phyloP scores from a whole-genome alignment of 345 rosid species.

The Hevea brasiliensis region DNA sequence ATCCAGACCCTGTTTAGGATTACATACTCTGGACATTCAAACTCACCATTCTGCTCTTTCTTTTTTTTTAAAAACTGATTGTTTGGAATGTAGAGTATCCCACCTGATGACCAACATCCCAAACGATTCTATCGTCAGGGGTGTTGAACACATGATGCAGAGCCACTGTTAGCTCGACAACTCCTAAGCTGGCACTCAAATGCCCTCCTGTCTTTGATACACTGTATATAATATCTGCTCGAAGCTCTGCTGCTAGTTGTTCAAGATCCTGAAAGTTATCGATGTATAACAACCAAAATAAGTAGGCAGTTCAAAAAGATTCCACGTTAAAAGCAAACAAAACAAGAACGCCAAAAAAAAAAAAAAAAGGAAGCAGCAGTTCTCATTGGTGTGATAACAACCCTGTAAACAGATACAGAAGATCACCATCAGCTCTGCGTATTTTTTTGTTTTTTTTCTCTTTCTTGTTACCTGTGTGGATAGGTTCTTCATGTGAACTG shows the following conservation, averaged over 20 bases:
- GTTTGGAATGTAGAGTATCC: not conserved
- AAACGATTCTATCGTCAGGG: slow-evolving; percentile 68
- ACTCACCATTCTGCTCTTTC: not conserved
- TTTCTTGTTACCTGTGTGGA: slow-evolving; percentile 41
- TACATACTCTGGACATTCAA: not conserved
- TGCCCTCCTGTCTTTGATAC: slow-evolving; percentile 68
- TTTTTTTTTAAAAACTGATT: too few species aligned
- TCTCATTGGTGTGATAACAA: too few species aligned
- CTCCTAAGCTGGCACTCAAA: slow-evolving; percentile 68
- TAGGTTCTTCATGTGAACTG: slow-evolving; percentile 72
- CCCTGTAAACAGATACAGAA: not conserved
- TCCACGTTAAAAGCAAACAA: not conserved
- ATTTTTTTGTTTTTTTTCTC: not conserved
- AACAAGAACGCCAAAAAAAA: slow-evolving; percentile 1
- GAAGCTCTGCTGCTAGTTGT: slow-evolving; percentile 60
- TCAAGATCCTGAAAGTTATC: slow-evolving; percentile 53
- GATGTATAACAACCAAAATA: not conserved
- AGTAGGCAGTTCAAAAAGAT: not conserved
- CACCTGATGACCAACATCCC: slow-evolving; percentile 95
- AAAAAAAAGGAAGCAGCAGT: not conserved
- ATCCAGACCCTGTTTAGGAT: not conserved
- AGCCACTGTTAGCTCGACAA: slow-evolving; percentile 60
- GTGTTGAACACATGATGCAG: slow-evolving; percentile 61
- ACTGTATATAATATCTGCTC: slow-evolving; percentile 54
- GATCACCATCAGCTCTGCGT: not conserved